Evolutionary conservation across 2,329 filamentous ascomycete species (phyloP).

Genomic region (Bipolaris victoriae): DNA sequence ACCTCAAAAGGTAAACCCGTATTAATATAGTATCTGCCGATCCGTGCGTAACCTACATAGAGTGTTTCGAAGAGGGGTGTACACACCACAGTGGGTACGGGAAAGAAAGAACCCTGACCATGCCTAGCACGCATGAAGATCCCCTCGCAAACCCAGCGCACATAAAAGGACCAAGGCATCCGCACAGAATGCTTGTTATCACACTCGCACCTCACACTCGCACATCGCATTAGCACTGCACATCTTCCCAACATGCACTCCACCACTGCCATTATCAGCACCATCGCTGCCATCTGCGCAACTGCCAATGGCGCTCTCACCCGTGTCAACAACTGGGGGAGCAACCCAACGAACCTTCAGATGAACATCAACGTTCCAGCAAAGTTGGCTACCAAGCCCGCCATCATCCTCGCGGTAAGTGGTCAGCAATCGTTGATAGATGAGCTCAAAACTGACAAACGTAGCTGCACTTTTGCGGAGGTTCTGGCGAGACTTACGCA

Average conservation of each 20-base stretch:
- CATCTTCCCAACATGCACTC: slow-evolving; percentile 16
- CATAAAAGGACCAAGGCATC: slow-evolving; percentile 1
- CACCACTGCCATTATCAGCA: slow-evolving; percentile 1
- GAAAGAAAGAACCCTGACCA: not conserved
- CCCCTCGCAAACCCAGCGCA: not conserved
- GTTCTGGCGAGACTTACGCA: slow-evolving; percentile 47
- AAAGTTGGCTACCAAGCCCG: slow-evolving; percentile 54
- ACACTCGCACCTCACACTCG: not conserved
- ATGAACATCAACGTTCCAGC: slow-evolving; percentile 60
- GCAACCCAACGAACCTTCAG: slow-evolving; percentile 53
- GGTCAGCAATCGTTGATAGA: slow-evolving; percentile 30
- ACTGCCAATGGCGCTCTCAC: slow-evolving; percentile 26
- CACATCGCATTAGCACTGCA: too few relatives aligned
- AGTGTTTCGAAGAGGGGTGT: not conserved
- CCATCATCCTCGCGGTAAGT: slow-evolving; percentile 61
- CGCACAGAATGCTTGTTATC: not conserved
- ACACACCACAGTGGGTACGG: not conserved
- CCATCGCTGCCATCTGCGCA: slow-evolving; percentile 10
- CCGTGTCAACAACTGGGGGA: slow-evolving; percentile 52
- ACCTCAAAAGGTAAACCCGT: not conserved
- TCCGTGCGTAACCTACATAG: not conserved
- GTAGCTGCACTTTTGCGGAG: slow-evolving; percentile 38
- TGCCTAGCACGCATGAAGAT: not conserved
- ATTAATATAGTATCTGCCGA: not conserved
- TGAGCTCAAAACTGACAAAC: not conserved